Base-by-base conservation (phyloP, 2,329 filamentous ascomycete genomes). In the Fragosphaeria purpurea region DNA sequence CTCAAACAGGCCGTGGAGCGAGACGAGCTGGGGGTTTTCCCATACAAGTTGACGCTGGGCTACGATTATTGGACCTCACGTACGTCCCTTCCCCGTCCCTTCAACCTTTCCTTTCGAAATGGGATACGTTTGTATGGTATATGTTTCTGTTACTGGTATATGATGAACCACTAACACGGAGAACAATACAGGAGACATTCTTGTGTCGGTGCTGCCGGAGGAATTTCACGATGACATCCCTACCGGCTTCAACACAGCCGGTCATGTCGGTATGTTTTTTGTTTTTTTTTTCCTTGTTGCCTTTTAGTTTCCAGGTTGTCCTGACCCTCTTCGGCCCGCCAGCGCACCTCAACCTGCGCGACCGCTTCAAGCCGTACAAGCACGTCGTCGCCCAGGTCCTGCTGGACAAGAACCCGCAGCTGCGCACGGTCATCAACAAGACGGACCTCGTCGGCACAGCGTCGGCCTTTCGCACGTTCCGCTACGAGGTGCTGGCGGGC, bases 401-500 rank as follows among this genome's bases (percentile, higher is more conserved):
- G 22, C 70, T 88, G 48, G 93, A 97, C 71, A 98, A 98, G 70
- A 95, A 95, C 67, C 77, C 82, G 8, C 71, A 70, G 44, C 80
- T 96, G 53, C 77, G 74, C 53, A 98, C 93, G 0, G 90, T 98
- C 58, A 96, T 98, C 70, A 96, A 96, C 75, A 98, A 98, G 68
- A 78, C 85, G 42, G 85, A 95, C 66, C 83, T 88, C 54, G 91
- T 98, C 7, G 93, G 93, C 52, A 78, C 80, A 30, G 83, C 87
- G 59, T 93, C 83, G 58, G 82, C 88, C 63, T 98, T 87, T 69
- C 82, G 93, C 48, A 97, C 93, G 0, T 97, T 98, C 67, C 77
- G 77, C 35, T 97, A 95, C 70, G 93, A 98, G 69, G 78, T 97
- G 11, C 78, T 98, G 1, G 83, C 82, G 2, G 93, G 93, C 0